Percentiles rank a stretch among this genome's conserved stretches.
Conservation (phyloP, 2,329 filamentous ascomycete species). For the Myriosclerotinia scirpicola region DNA sequence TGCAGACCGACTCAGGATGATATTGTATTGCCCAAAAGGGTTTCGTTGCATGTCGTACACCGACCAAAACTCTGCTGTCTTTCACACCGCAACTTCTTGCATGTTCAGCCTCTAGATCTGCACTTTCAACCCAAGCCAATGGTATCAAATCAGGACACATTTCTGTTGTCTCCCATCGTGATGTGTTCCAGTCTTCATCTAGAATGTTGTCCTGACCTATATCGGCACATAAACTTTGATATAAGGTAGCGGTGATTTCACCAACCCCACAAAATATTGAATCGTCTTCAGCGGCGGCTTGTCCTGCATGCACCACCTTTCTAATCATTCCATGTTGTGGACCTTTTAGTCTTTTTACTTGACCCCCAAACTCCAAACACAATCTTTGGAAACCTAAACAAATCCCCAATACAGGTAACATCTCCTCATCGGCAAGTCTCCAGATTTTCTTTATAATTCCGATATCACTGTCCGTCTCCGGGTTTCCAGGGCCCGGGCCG, state of each 20-base stretch:
- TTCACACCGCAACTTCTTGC: constrained; percentile 35
- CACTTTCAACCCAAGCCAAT: constrained; percentile 41
- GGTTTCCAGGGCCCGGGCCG: constrained; percentile 86
- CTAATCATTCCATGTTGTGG: constrained; percentile 62
- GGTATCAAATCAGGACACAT: constrained; percentile 36
- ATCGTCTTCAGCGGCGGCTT: constrained; percentile 18
- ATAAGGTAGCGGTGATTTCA: constrained; percentile 42
- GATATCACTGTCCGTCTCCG: constrained; percentile 69
- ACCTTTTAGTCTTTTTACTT: constrained; percentile 55
- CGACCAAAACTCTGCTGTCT: constrained; percentile 55
- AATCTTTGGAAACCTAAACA: constrained; percentile 72
- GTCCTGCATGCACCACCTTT: constrained; percentile 50
- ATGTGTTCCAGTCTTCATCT: constrained; percentile 30
- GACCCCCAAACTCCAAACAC: constrained; percentile 57
- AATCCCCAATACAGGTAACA: constrained; percentile 77
- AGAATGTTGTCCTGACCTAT: constrained; percentile 36
- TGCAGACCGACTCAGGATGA: constrained; percentile 70
- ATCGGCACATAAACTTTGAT: constrained; percentile 45
- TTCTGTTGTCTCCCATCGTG: constrained; percentile 33
- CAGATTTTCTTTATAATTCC: constrained; percentile 80
- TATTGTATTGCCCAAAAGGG: constrained; percentile 72
- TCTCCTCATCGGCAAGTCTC: constrained; percentile 55
- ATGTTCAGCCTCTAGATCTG: constrained; percentile 30
- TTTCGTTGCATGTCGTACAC: constrained; percentile 54
- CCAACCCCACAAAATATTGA: constrained; percentile 38